Conservation (phyloP, 2,329 filamentous ascomycete genomes). For the Sphaerostilbella broomeana region DNA sequence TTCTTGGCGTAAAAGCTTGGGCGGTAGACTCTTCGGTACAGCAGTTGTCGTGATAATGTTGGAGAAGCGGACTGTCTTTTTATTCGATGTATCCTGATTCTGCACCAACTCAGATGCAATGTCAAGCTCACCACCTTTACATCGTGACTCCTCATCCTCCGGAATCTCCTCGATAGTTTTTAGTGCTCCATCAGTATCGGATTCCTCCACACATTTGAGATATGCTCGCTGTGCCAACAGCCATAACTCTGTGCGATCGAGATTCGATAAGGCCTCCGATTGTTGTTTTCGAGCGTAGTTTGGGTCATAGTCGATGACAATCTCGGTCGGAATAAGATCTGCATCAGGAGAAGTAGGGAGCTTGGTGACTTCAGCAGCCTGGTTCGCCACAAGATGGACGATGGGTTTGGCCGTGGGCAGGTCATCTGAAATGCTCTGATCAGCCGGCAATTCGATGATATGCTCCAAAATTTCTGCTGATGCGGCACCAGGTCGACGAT, state of each 20-base stretch:
- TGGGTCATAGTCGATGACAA: constrained; percentile 65
- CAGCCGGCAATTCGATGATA: constrained; percentile 50
- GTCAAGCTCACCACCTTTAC: constrained; percentile 16
- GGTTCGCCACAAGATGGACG: constrained; percentile 26
- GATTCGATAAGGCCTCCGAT: constrained; percentile 61
- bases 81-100: constrained; percentile 32
- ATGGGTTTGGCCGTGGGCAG: constrained; percentile 59
- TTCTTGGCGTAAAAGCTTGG: constrained; percentile 52
- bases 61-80: constrained; percentile 74
- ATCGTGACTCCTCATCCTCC: constrained; percentile 21
- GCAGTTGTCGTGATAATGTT: constrained; percentile 41
- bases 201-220: constrained; percentile 57
- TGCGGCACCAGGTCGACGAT: constrained; percentile 28
- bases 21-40: constrained; percentile 44
- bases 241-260: constrained; percentile 84
- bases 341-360: constrained; percentile 36
- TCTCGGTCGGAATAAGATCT: constrained; percentile 57
- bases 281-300: constrained; percentile 69
- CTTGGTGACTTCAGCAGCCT: constrained; percentile 26
- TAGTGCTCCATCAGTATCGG: constrained; percentile 29
- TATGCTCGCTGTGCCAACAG: constrained; percentile 75
- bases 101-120: constrained; percentile 20
- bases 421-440: constrained; percentile 48
- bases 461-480: constrained; percentile 55
- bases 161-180: constrained; percentile 26